Evolutionary conservation across 2,329 filamentous ascomycete genomes (phyloP), one percentile per base, ranked within the genome.

Genomic region (Blastomyces silverae): DNA sequence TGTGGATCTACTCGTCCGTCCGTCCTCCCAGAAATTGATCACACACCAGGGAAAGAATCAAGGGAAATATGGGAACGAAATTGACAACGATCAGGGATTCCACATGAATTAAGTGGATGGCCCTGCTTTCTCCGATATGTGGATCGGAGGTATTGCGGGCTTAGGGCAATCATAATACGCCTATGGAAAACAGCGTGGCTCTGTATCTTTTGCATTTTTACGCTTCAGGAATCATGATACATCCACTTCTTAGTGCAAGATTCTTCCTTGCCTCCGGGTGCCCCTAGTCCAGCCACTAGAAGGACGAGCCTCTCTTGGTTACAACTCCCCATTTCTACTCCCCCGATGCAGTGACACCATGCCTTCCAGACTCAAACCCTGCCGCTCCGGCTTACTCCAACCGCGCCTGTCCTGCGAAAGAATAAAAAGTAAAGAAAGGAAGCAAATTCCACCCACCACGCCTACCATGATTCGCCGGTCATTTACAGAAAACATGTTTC

Each of bases 1-100:
- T 63, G 61, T 57, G 50, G 62, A 48, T 63, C 25, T 55, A 28
- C n/a, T 48, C 25, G 31, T 46, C 13, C 20, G 7, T 20, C 37
- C 22, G 1, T 37, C 52, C 11, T 17, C 13, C 52, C 7, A 8
- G 25, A 8, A 28, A 15, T 37, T 5, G 11, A 22, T 42, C 25
- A 22, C 8, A 31, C 42, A 17, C 22, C 10, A 7, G 6, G 58
- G 42, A 50, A 48, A n/a, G 28, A 22, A 7, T 15, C 17, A 50
- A 25, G 22, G 39, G 13, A 3, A 34, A 17, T 22, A 50, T 42
- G 42, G 34, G 22, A 17, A 61, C 42, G 15, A 15, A 5, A 59
- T 22, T 31, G n/a, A 31, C 39, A n/a, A 17, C n/a, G 56, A 22
- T 22, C 56, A 20, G 20, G 22, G 42, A 25, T 48, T 48, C 42